Conservation (phyloP, 1,284 basidiomycete genomes). For the Tilletia horrida region DNA sequence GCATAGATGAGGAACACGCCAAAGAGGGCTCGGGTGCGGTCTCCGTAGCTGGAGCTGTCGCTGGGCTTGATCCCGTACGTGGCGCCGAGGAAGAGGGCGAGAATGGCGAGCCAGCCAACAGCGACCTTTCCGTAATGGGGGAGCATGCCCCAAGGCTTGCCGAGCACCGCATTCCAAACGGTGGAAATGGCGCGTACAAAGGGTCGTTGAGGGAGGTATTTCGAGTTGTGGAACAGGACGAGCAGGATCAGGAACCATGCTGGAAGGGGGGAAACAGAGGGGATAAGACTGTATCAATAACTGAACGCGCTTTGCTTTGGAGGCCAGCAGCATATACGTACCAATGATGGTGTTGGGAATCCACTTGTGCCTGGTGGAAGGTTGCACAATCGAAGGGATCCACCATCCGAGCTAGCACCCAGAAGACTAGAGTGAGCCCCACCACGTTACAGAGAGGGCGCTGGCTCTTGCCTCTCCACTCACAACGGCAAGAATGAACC, state of each 20-base stretch:
- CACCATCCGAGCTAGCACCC: constrained; percentile 27
- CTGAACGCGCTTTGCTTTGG: no score
- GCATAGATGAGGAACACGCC: constrained; percentile 46
- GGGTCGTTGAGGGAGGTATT: constrained; percentile 44
- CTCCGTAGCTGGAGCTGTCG: constrained; percentile 34
- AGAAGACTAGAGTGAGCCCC: no score
- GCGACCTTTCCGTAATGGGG: constrained; percentile 36
- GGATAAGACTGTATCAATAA: no score
- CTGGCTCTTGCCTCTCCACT: no score
- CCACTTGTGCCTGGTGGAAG: constrained; percentile 19
- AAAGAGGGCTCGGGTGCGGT: constrained; percentile 41
- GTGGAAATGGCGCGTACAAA: constrained; percentile 32
- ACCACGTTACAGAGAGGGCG: no score
- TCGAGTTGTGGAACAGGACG: constrained; percentile 49
- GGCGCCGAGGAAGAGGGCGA: constrained; percentile 41
- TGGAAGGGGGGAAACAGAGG: background rate
- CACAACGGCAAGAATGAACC: constrained; percentile 23
- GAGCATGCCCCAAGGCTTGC: constrained; percentile 39
- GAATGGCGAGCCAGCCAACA: constrained; percentile 40
- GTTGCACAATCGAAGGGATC: constrained; percentile 26
- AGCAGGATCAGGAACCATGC: constrained; percentile 49
- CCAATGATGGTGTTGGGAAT: constrained; percentile 22
- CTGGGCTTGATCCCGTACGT: constrained; percentile 45
- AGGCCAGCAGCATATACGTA: background rate
- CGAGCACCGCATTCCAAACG: constrained; percentile 30